Evolutionary conservation across 257 asterid species (phyloP), one percentile per base, ranked within the genome.

Genomic region (Solanum ossicruentum): DNA sequence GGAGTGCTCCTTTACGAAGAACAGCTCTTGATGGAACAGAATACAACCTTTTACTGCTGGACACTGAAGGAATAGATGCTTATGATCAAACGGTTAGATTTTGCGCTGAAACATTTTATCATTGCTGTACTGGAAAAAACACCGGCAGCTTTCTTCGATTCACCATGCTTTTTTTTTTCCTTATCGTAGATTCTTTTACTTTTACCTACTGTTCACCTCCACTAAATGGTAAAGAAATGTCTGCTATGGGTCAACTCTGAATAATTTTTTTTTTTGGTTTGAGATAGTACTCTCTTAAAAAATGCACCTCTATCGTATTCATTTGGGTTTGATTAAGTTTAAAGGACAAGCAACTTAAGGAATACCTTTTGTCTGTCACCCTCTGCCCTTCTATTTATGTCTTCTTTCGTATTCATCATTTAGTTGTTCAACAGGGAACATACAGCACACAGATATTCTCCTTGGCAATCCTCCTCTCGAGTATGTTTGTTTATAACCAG

Each of bases 401-500:
- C 57, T 47, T 69, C 45, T 18, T 60, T 84, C 84, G 20, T 87
- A 83, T 81, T 28, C 75, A 8, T 82, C 36, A 13, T 51, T 71
- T 43, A 85, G 54, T 78, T 18, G 73, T 84, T 87, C 89, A 43
- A 84, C 99, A 97, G 99, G 99, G 99, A 89, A 94, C 98, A 57
- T 97, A 97, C 60, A 97, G 99, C 91, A 93, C 98, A 13, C 99
- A 97, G 86, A 95, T 97, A 87, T 97, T 97, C 87, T 97, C 99
- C 47, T 86, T 97, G 92, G 99, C 99, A 36, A 98, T 97, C 77
- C 98, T 97, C 84, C 81, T 97, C 84, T 97, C 99, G 23, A 97
- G 98, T 93, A 93, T 97, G 99, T 97, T 97, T 84, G 78, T 97
- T 69, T 97, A 95, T 91, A 97, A 97, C 88, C 99, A 97, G 99